These are phyloP conservation scores for Kodamaea ohmeri DNA, from an alignment of 1,139 yeast genomes.

Conservation along the genomic window DNA sequence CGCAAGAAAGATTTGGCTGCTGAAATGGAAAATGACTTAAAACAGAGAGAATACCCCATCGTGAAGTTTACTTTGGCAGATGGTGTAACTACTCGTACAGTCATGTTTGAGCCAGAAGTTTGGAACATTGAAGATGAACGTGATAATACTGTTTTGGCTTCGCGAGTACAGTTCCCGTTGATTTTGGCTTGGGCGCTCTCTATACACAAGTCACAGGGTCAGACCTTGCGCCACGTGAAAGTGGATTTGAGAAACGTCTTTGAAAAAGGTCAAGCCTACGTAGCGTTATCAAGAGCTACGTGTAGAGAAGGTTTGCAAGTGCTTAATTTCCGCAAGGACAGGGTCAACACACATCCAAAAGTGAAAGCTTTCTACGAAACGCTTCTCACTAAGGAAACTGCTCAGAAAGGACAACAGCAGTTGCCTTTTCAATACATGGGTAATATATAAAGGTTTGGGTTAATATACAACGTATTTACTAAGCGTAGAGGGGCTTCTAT, in stretches of 20 bases:
- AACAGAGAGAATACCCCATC: conserved; percentile 55
- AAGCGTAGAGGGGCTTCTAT: background rate
- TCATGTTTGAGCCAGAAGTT: conserved; percentile 47
- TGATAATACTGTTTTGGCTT: conserved; percentile 26
- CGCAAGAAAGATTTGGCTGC: conserved; percentile 21
- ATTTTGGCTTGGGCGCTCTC: conserved; percentile 94
- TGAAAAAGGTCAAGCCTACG: conserved; percentile 49
- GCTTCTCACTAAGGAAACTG: conserved; percentile 18
- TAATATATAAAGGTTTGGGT: conserved; percentile 4
- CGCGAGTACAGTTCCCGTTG: conserved; percentile 65
- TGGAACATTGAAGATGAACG: conserved; percentile 44
- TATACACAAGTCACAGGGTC: conserved; percentile 96
- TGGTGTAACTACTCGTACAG: conserved; percentile 63
- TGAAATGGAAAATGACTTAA: conserved; percentile 32
- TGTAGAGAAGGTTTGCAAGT: conserved; percentile 78
- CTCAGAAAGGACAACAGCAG: conserved; percentile 15
- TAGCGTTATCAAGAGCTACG: conserved; percentile 81
- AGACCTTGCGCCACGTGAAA: conserved; percentile 76
- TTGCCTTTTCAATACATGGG: conserved; percentile 10
- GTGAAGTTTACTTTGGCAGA: conserved; percentile 73
- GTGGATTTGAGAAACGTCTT: conserved; percentile 77
- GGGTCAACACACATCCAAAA: conserved; percentile 58
- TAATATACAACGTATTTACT: conserved; percentile 1
- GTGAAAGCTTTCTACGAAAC: conserved; percentile 60
- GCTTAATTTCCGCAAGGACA: conserved; percentile 57